Percentiles rank a stretch among this genome's conserved stretches.
phyloP scores from a whole-genome alignment of 2,329 filamentous ascomycete genomes.

The Fusarium redolens region DNA sequence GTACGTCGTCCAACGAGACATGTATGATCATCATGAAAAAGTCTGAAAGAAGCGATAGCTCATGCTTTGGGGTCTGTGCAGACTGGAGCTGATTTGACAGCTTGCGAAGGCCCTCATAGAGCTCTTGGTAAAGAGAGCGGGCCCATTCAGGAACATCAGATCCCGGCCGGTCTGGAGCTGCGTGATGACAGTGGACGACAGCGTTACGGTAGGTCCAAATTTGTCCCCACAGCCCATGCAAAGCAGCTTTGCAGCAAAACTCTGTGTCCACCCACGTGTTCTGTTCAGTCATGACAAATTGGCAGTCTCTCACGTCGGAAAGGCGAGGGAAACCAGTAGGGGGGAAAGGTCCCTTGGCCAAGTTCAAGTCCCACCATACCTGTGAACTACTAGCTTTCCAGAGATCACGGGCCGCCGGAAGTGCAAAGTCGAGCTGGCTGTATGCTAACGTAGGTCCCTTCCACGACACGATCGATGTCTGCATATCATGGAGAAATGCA shows the following conservation, averaged over 20 bases:
- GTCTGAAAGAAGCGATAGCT: slow-evolving; percentile 37
- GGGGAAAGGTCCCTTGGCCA: slow-evolving; percentile 17
- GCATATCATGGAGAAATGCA: slow-evolving; percentile 39
- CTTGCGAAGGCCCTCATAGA: slow-evolving; percentile 32
- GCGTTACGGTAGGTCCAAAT: slow-evolving; percentile 42
- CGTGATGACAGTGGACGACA: slow-evolving; percentile 18
- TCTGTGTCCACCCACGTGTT: slow-evolving; percentile 35
- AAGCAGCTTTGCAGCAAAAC: slow-evolving; percentile 28
- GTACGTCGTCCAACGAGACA: slow-evolving; percentile 38
- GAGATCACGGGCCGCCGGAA: slow-evolving; percentile 37
- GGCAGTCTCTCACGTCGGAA: slow-evolving; percentile 32
- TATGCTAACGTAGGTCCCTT: slow-evolving; percentile 38
- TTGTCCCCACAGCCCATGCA: slow-evolving; percentile 42
- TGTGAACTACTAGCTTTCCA: slow-evolving; percentile 37
- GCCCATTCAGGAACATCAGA: slow-evolving; percentile 32
- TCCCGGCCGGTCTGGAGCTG: slow-evolving; percentile 5
- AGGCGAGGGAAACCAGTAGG: slow-evolving; percentile 28
- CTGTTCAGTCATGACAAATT: slow-evolving; percentile 30
- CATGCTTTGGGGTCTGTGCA: slow-evolving; percentile 7
- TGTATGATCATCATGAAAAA: slow-evolving; percentile 44
- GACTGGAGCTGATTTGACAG: slow-evolving; percentile 32
- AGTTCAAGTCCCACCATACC: slow-evolving; percentile 35
- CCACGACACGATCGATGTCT: slow-evolving; percentile 39
- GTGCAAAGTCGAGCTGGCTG: slow-evolving; percentile 38
- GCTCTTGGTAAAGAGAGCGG: slow-evolving; percentile 37